A percentile compares a stretch with the other conserved stretches of the same genome.
Evolutionary conservation across 768 basidiomycete species (phyloP).

Genomic region (Trametes meyenii): DNA sequence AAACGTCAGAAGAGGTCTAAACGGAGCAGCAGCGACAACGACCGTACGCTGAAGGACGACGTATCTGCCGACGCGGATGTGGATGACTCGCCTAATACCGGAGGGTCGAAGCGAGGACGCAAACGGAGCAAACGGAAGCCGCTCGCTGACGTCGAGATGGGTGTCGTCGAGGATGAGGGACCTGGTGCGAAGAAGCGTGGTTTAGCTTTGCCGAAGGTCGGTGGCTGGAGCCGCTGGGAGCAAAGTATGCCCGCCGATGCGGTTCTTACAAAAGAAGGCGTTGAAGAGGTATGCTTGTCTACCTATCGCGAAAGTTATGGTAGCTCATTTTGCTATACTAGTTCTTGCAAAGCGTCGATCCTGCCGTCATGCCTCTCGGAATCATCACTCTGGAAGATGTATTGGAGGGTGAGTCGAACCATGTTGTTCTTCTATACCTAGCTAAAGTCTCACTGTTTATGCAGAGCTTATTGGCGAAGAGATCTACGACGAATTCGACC

Average conservation of each 20-base stretch:
- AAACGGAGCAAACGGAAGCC: constrained; percentile 28
- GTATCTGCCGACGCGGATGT: constrained; percentile 13
- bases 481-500: constrained; percentile 90
- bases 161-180: constrained; percentile 26
- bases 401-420: constrained; percentile 63
- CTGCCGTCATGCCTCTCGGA: constrained; percentile 80
- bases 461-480: constrained; percentile 90
- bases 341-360: constrained; percentile 84
- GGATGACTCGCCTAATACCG: neutral
- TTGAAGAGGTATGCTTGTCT: constrained; percentile 61
- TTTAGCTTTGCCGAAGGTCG: constrained; percentile 31
- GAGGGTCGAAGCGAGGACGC: constrained; percentile 7
- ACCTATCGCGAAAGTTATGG: neutral
- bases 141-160: constrained; percentile 36
- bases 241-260: constrained; percentile 92
- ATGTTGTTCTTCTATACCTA: too few relatives aligned
- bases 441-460: neutral
- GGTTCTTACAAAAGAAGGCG: constrained; percentile 71
- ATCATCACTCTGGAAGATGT: constrained; percentile 95
- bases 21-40: constrained; percentile 28
- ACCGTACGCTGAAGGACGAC: constrained; percentile 28
- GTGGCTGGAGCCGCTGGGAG: constrained; percentile 48
- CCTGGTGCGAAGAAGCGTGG: constrained; percentile 30
- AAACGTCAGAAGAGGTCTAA: constrained; percentile 16
- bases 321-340: constrained; percentile 28